phyloP scores from a whole-genome alignment of 306 rosid species.

The Astragalus membranaceus region DNA sequence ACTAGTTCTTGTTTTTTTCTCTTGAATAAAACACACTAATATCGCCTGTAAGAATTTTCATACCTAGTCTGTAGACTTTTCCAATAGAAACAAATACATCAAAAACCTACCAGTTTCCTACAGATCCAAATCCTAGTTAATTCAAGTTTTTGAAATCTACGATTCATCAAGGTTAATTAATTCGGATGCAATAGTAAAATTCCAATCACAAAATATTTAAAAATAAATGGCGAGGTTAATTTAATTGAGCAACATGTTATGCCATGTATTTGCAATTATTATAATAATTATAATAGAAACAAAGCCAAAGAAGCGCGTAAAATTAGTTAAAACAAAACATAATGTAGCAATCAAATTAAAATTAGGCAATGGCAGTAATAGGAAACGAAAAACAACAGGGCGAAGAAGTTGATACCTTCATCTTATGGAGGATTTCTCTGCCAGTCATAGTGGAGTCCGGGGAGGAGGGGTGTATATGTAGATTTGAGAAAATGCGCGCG shows the following conservation, averaged over 20 bases:
- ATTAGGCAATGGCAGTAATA: background rate
- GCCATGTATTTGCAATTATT: too few species aligned
- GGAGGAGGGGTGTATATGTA: background rate
- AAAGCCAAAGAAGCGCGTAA: background rate
- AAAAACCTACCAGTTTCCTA: background rate
- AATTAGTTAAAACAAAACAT: background rate
- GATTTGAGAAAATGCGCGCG: too few species aligned
- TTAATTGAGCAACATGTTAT: background rate
- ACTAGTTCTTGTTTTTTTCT: background rate
- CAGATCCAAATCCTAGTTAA: slow-evolving; percentile 2
- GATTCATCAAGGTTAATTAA: background rate
- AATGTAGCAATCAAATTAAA: background rate
- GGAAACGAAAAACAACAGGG: background rate
- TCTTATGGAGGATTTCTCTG: slow-evolving; percentile 66
- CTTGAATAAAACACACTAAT: background rate
- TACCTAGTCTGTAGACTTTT: too few species aligned
- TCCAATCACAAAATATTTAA: background rate
- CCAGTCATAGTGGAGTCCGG: slow-evolving; percentile 41
- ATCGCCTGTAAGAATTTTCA: background rate
- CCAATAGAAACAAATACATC: too few species aligned
- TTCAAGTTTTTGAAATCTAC: background rate
- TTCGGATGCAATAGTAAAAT: background rate
- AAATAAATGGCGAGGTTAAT: background rate
- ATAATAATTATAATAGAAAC: too few species aligned
- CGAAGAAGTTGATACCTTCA: slow-evolving; percentile 48